Evolutionary conservation across 768 basidiomycete species (phyloP).

Genomic region (Podaxis sp.): DNA sequence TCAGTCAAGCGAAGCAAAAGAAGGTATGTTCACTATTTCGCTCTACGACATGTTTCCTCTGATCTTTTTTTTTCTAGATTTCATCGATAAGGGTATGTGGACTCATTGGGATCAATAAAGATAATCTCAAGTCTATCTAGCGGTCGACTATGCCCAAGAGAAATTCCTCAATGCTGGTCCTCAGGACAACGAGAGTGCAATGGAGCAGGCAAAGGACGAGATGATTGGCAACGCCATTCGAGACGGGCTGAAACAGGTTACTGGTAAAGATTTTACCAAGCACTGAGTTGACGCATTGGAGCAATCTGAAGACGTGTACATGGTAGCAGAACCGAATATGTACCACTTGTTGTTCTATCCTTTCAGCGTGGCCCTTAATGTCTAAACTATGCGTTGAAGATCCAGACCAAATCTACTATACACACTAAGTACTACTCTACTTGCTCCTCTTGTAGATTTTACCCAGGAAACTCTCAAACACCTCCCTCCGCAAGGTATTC

Average conservation of each 20-base stretch:
- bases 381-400: background rate
- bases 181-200: conserved; percentile 39
- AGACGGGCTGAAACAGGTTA: conserved; percentile 28
- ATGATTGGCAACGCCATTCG: conserved; percentile 39
- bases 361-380: too few relatives aligned
- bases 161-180: conserved; percentile 30
- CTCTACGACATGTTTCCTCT: background rate
- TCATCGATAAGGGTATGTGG: conserved; percentile 32
- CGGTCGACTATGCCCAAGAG: conserved; percentile 39
- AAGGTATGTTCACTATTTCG: conserved; percentile 24
- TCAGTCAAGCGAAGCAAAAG: conserved; percentile 29
- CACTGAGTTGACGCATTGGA: too few relatives aligned
- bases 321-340: too few relatives aligned
- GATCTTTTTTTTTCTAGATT: conserved; percentile 20
- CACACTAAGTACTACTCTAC: conserved; percentile 24
- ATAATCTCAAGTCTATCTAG: conserved; percentile 16
- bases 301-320: too few relatives aligned
- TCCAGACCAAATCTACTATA: background rate
- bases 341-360: too few relatives aligned
- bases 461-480: conserved; percentile 82
- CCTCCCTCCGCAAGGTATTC: conserved; percentile 49
- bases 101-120: background rate
- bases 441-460: conserved; percentile 78
- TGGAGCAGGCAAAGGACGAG: conserved; percentile 42
- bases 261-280: conserved; percentile 32